Percentiles rank a stretch among this genome's conserved stretches.
These are phyloP conservation scores for Ensete glaucum DNA, from an alignment of 176 grass and related monocot genomes.

Conservation along the genomic window DNA sequence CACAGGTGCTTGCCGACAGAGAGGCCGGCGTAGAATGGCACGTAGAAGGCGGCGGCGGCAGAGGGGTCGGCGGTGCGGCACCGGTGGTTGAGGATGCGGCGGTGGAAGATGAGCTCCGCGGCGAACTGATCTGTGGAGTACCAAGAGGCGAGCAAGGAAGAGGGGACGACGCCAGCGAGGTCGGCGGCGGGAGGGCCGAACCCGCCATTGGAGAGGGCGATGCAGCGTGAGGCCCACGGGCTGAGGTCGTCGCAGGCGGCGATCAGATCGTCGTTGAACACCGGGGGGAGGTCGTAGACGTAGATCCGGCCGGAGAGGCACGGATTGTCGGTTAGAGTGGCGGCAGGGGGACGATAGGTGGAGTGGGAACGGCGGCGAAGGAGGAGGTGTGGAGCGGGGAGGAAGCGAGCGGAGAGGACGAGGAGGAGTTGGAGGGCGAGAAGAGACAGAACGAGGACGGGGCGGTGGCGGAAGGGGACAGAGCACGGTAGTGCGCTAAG, in stretches of 20 bases:
- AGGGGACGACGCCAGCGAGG: constrained; percentile 20
- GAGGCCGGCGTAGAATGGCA: constrained; percentile 83
- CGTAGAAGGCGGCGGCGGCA: constrained; percentile 51
- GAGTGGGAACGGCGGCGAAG: not conserved
- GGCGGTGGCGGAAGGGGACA: constrained; percentile 11
- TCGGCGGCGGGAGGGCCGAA: constrained; percentile 32
- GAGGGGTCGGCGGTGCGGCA: constrained; percentile 61
- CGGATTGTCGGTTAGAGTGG: not conserved
- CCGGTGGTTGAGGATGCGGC: constrained; percentile 54
- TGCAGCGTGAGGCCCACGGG: constrained; percentile 66
- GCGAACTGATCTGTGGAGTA: constrained; percentile 77
- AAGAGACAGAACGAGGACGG: constrained; percentile 28
- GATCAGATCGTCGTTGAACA: constrained; percentile 69
- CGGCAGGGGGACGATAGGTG: not conserved
- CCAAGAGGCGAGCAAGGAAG: constrained; percentile 39
- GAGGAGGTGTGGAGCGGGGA: constrained; percentile 22
- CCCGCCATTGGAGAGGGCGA: constrained; percentile 41
- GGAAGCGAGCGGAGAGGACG: constrained; percentile 34
- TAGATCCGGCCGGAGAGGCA: constrained; percentile 42
- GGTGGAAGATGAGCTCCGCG: constrained; percentile 64
- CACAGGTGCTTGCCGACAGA: constrained; percentile 62
- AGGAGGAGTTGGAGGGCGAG: constrained; percentile 51
- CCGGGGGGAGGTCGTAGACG: constrained; percentile 59
- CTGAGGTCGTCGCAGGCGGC: constrained; percentile 40
- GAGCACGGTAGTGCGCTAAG: not conserved